Evolutionary conservation across 1,284 basidiomycete genomes (phyloP).

Genomic region (Vanrija humicola): DNA sequence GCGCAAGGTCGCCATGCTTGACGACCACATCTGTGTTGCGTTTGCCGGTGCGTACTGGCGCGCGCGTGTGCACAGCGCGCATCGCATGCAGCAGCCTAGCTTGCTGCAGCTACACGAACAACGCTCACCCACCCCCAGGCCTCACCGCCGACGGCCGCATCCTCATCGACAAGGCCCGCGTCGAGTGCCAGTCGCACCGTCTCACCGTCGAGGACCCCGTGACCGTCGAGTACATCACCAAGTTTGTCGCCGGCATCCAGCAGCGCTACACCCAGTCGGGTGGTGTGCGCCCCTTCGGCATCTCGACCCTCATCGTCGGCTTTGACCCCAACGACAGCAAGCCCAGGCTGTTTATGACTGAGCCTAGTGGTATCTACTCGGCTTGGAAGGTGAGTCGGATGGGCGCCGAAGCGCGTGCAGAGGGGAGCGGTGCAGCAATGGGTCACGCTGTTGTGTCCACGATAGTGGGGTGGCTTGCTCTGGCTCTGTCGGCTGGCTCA

Average conservation of each 20-base stretch:
- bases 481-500: too few species aligned
- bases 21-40: slow-evolving; percentile 95
- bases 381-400: slow-evolving; percentile 84
- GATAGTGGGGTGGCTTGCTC: too few species aligned
- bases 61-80: not conserved
- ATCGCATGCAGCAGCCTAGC: not conserved
- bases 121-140: slow-evolving; percentile 57
- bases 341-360: slow-evolving; percentile 92
- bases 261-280: slow-evolving; percentile 99
- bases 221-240: slow-evolving; percentile 96
- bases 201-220: slow-evolving; percentile 98
- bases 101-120: not conserved
- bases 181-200: slow-evolving; percentile 97
- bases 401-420: not conserved
- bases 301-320: slow-evolving; percentile 93
- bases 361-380: slow-evolving; percentile 95
- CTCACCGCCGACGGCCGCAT: slow-evolving; percentile 97
- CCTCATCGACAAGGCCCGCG: slow-evolving; percentile 93
- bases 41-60: slow-evolving; percentile 72
- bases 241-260: slow-evolving; percentile 95
- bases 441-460: too few species aligned
- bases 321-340: slow-evolving; percentile 89
- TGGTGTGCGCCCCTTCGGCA: slow-evolving; percentile 96
- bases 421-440: too few species aligned
- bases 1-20: slow-evolving; percentile 96